phyloP scores from a whole-genome alignment of 1,284 basidiomycete genomes.

The Melanopsichium pennsylvanicum region DNA sequence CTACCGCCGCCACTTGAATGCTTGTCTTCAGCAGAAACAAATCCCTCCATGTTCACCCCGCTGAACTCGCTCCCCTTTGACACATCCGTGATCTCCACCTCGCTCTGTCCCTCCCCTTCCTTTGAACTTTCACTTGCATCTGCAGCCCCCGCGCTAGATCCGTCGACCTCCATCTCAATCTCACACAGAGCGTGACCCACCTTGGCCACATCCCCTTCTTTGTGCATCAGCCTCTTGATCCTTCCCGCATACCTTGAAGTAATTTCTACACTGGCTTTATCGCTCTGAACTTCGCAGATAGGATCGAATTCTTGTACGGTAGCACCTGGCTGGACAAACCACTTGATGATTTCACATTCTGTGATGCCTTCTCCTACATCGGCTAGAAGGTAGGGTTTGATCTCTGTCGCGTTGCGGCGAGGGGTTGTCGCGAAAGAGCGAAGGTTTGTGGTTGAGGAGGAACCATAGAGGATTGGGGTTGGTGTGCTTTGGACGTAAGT shows the following conservation, averaged over 20 bases:
- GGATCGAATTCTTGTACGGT: slow-evolving; percentile 80
- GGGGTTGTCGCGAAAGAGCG: slow-evolving; percentile 42
- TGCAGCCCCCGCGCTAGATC: slow-evolving; percentile 2
- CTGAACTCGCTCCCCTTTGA: slow-evolving; percentile 13
- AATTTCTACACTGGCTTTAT: slow-evolving; percentile 93
- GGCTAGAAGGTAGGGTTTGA: slow-evolving; percentile 78
- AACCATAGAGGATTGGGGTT: too few relatives aligned
- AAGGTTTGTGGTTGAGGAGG: slow-evolving; percentile 17
- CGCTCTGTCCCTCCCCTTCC: background rate
- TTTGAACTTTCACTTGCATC: background rate
- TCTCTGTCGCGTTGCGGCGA: slow-evolving; percentile 13
- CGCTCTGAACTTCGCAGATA: slow-evolving; percentile 90
- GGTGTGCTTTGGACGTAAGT: slow-evolving; percentile 20
- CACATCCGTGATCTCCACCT: slow-evolving; percentile 10
- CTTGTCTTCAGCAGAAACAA: slow-evolving; percentile 32
- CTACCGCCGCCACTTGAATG: slow-evolving; percentile 13
- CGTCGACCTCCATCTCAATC: slow-evolving; percentile 79
- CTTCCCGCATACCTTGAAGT: slow-evolving; percentile 86
- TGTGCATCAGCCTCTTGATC: slow-evolving; percentile 76
- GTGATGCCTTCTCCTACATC: slow-evolving; percentile 86
- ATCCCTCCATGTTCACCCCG: slow-evolving; percentile 29
- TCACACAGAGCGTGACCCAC: slow-evolving; percentile 84
- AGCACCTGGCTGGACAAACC: slow-evolving; percentile 72
- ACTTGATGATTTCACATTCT: slow-evolving; percentile 65
- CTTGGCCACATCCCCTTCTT: slow-evolving; percentile 84